Conservation (phyloP, 1,284 basidiomycete genomes). For the Puccinia novopanici region DNA sequence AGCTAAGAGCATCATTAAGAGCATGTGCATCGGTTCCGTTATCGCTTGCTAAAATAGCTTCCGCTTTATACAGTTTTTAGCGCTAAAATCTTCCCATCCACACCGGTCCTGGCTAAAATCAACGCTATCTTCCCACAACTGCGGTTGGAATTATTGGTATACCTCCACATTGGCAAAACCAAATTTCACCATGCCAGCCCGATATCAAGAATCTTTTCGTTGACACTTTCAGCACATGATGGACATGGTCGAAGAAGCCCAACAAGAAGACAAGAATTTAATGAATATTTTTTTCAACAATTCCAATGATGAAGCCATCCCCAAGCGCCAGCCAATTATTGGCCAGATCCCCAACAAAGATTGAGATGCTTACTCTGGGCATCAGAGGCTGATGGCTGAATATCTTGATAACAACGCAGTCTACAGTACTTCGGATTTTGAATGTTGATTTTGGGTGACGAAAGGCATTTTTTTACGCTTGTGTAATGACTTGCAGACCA, state of each 20-base stretch:
- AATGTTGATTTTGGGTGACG: not conserved
- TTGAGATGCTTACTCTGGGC: not conserved
- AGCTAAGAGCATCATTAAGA: too few species aligned
- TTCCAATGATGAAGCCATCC: not conserved
- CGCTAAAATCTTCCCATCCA: not conserved
- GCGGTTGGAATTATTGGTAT: too few species aligned
- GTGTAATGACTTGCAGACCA: not conserved
- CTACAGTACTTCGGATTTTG: conserved; percentile 1
- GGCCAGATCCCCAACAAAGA: not conserved
- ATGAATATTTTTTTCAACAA: not conserved
- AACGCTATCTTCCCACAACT: not conserved
- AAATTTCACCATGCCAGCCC: not conserved
- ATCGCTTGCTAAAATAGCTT: not conserved
- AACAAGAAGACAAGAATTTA: not conserved
- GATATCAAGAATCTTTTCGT: not conserved
- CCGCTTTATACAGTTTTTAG: not conserved
- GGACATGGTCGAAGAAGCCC: not conserved
- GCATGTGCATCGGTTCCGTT: not conserved
- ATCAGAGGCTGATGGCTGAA: not conserved
- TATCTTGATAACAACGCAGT: not conserved
- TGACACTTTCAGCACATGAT: not conserved
- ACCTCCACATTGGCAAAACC: not conserved
- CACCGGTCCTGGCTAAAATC: not conserved
- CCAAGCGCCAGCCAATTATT: not conserved
- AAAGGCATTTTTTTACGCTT: not conserved